Evolutionary conservation across 345 rosid genomes (phyloP), one percentile per base, ranked within the genome.

Genomic region (Syzygium oleosum): DNA sequence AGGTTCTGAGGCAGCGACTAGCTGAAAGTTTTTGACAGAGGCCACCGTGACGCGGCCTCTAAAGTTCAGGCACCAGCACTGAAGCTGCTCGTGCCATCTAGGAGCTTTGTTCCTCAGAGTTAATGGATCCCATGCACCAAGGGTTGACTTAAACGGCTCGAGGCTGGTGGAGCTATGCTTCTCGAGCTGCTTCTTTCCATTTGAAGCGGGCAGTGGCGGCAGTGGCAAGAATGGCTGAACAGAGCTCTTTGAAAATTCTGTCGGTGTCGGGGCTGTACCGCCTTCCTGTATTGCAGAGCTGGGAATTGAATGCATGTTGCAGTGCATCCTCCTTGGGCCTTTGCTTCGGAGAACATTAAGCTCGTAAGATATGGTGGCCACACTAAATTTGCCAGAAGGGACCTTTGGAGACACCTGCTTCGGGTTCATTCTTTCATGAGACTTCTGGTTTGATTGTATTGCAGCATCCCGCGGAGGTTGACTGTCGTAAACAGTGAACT

Each of bases 71-170:
- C 99, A 97, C 99, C 99, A 95, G 88, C 98, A 97, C 84, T 96
- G 99, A 63, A 96, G 91, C 89, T 96, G 99, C 85, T 96, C 99
- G 84, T 97, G 99, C 99, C 99, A 97, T 89, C 99, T 95, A 77
- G 99, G 99, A 7, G 96, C 93, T 90, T 97, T 97, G 90, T 97
- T 97, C 91, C 94, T 97, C 90, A 97, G 86, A 34, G 95, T 88
- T 90, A 97, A 65, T 4, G 97, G 92, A 34, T 93, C 92, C n/a
- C 78, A 85, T 61, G 41, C 43, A 31, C 43, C 43, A 31, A 16
- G 78, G 78, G 43, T 65, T 5, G 43, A 65, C 78, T 65, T 65
- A 43, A 31, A 31, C 43, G 16, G 43, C 78, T 65, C 3, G 12
- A 17, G 19, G 43, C 78, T 31, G 23, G 78, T 65, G 43, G 85